phyloP scores from a whole-genome alignment of 805 yeast species.

The Zygoascus biomembranicola region DNA sequence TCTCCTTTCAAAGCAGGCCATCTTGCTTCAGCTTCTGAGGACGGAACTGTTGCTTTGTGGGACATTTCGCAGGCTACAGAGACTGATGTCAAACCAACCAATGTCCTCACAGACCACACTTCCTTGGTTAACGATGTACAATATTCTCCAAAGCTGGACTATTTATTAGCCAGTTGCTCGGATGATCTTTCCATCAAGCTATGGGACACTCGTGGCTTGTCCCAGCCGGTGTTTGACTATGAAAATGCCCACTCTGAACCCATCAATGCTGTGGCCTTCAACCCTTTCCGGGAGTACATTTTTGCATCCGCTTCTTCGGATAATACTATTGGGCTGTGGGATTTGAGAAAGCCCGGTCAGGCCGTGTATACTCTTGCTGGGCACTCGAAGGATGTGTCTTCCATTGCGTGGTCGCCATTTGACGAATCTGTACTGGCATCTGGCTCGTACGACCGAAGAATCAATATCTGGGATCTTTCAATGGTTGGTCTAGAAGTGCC shows the following conservation, averaged over 20 bases:
- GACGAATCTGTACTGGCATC: constrained; percentile 50
- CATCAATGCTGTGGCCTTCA: constrained; percentile 58
- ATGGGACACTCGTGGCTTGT: constrained; percentile 43
- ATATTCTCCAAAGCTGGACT: constrained; percentile 39
- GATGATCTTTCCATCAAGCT: constrained; percentile 60
- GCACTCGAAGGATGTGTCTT: constrained; percentile 49
- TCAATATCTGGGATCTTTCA: constrained; percentile 66
- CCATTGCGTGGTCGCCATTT: constrained; percentile 46
- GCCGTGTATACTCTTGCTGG: constrained; percentile 63
- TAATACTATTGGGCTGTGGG: constrained; percentile 62
- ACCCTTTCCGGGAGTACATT: constrained; percentile 42
- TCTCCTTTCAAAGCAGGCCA: constrained; percentile 32
- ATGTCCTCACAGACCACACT: constrained; percentile 36
- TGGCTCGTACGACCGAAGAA: constrained; percentile 59
- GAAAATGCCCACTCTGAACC: constrained; percentile 27
- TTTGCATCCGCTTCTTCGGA: constrained; percentile 77
- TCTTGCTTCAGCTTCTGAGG: constrained; percentile 64
- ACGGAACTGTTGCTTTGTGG: constrained; percentile 69
- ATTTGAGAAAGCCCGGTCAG: constrained; percentile 50
- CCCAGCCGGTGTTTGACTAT: constrained; percentile 30
- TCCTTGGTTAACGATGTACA: constrained; percentile 62
- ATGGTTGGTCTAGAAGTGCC: constrained; percentile 43
- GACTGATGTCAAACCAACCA: constrained; percentile 27
- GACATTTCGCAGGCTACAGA: constrained; percentile 33
- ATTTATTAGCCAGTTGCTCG: constrained; percentile 60